Percentiles rank a stretch among this genome's conserved stretches.
phyloP scores from a whole-genome alignment of 352 stramenopile genomes.

The Globisporangium takayamanum region DNA sequence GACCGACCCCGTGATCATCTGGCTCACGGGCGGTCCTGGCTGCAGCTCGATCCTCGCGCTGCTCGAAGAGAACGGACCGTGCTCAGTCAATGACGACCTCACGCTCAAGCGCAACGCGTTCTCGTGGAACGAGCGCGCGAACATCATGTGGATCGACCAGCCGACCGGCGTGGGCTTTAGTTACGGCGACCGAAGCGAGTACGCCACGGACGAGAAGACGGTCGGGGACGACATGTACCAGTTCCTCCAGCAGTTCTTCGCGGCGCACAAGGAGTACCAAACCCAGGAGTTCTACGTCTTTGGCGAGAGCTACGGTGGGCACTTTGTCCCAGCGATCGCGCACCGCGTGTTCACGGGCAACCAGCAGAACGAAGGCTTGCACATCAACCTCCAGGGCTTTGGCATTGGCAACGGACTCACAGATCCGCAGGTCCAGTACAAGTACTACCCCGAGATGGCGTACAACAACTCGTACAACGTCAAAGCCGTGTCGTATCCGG shows the following conservation, averaged over 20 bases:
- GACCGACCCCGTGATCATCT: constrained; percentile 94
- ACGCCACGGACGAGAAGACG: constrained; percentile 40
- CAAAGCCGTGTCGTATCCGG: constrained; percentile 34
- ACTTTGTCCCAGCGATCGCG: constrained; percentile 57
- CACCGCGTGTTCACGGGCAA: constrained; percentile 45
- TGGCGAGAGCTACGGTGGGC: constrained; percentile 62
- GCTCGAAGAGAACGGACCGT: constrained; percentile 95
- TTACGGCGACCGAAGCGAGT: constrained; percentile 33
- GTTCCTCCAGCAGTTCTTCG: constrained; percentile 68
- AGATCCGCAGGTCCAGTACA: constrained; percentile 56
- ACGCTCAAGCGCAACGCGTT: constrained; percentile 65
- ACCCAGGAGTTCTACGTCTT: constrained; percentile 52
- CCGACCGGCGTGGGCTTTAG: constrained; percentile 61
- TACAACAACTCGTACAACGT: constrained; percentile 77
- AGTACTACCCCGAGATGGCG: constrained; percentile 62
- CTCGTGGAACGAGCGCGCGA: constrained; percentile 58
- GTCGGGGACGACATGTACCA: constrained; percentile 64
- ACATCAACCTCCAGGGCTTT: constrained; percentile 51
- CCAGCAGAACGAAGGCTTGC: constrained; percentile 10
- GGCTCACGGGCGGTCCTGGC: constrained; percentile 95
- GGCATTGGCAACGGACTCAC: constrained; percentile 73
- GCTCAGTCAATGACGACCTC: constrained; percentile 88
- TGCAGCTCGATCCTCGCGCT: constrained; percentile 92
- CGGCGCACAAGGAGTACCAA: constrained; percentile 37
- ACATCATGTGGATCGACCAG: constrained; percentile 75